A percentile compares a stretch with the other conserved stretches of the same genome.
phyloP scores from a whole-genome alignment of 345 rosid genomes.

The Arabis hirsuta region DNA sequence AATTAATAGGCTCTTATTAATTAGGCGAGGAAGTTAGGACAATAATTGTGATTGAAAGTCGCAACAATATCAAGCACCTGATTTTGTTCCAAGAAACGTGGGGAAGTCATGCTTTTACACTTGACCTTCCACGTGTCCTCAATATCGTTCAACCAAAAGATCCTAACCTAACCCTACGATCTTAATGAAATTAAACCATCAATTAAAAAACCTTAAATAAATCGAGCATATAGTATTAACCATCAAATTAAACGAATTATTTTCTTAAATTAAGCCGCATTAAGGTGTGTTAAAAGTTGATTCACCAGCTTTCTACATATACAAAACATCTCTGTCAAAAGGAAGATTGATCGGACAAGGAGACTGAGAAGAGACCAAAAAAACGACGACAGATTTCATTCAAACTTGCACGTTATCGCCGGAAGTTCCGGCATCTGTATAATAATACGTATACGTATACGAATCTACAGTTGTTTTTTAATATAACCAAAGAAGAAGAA shows the following conservation, averaged over 20 bases:
- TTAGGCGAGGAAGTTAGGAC: constrained; percentile 21
- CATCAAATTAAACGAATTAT: not conserved
- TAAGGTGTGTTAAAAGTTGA: constrained; percentile 27
- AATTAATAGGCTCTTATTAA: not conserved
- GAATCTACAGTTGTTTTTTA: not conserved
- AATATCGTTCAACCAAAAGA: not conserved
- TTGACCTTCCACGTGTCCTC: constrained; percentile 31
- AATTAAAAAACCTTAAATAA: not conserved
- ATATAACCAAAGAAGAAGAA: not conserved
- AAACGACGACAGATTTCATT: constrained; percentile 33
- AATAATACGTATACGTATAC: constrained; percentile 27
- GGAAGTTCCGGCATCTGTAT: constrained; percentile 2
- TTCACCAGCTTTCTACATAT: constrained; percentile 30
- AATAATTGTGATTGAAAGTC: constrained; percentile 9
- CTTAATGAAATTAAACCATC: not conserved
- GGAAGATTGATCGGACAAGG: constrained; percentile 37
- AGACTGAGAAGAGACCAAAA: constrained; percentile 36
- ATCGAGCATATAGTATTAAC: not conserved
- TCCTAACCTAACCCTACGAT: constrained; percentile 17
- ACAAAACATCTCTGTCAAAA: constrained; percentile 32
- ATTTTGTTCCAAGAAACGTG: constrained; percentile 35
- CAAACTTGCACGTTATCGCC: constrained; percentile 56
- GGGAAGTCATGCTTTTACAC: constrained; percentile 20
- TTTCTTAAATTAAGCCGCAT: constrained; percentile 1
- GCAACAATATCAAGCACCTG: constrained; percentile 1